phyloP scores from a whole-genome alignment of 371 early-diverging fungal genomes.

The Lichtheimia ornata region DNA sequence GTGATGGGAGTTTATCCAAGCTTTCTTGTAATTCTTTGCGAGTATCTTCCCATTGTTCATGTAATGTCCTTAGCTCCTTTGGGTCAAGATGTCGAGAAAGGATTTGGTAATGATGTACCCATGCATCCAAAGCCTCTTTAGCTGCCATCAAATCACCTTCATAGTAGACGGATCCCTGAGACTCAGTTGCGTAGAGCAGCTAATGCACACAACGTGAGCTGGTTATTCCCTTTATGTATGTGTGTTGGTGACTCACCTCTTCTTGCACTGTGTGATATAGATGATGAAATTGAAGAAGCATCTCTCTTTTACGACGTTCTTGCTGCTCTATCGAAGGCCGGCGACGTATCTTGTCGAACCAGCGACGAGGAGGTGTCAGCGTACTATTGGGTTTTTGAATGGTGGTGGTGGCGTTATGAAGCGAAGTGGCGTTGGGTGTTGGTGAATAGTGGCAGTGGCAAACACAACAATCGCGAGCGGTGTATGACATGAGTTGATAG shows the following conservation, averaged over 20 bases:
- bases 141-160: conserved; percentile 21
- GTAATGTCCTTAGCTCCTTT: conserved; percentile 18
- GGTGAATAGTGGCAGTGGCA: not conserved
- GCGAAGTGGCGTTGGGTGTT: not conserved
- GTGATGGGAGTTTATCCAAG: conserved; percentile 6
- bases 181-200: conserved; percentile 27
- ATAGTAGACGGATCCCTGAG: conserved; percentile 29
- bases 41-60: conserved; percentile 26
- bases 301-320: not conserved
- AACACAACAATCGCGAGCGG: not conserved
- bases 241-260: conserved; percentile 4
- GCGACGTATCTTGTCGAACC: conserved; percentile 6
- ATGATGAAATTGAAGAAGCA: conserved; percentile 1
- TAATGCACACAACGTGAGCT: not conserved
- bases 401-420: not conserved
- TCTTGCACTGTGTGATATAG: conserved; percentile 5
- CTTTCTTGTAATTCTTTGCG: not conserved
- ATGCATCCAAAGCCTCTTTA: conserved; percentile 15
- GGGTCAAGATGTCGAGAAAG: conserved; percentile 14
- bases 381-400: not conserved
- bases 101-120: conserved; percentile 21
- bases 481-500: too few relatives aligned
- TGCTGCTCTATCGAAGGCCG: not conserved
- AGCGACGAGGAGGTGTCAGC: conserved; percentile 10
- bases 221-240: not conserved